Conservation (phyloP, 106 monocot genomes). For the Allium sativum region DNA sequence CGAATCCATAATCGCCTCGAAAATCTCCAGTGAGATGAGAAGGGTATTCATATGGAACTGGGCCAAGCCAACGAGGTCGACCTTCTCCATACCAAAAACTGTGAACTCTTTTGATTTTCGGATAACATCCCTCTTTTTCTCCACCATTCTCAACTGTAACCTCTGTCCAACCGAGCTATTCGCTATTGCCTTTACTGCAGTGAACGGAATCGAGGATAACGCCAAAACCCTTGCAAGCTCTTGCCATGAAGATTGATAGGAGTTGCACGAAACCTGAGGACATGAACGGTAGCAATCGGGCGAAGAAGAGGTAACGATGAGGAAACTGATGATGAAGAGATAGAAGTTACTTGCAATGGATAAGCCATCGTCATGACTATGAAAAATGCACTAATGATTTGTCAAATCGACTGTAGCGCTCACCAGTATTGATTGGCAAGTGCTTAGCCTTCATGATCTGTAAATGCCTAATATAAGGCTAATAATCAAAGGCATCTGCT, state of each 20-base stretch:
- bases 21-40: no score
- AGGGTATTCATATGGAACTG: no score
- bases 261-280: background rate
- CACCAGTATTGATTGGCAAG: no score
- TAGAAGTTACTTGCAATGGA: background rate
- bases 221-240: slow-evolving; percentile 82
- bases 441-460: no score
- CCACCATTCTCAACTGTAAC: slow-evolving; percentile 54
- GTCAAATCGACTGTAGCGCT: no score
- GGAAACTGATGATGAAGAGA: slow-evolving; percentile 12
- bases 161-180: slow-evolving; percentile 75
- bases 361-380: no score
- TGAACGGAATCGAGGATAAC: slow-evolving; percentile 89
- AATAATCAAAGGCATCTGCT: no score
- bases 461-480: no score
- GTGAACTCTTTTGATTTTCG: slow-evolving; percentile 31
- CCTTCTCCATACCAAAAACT: no score
- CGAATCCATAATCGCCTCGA: no score
- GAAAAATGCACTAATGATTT: no score
- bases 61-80: no score
- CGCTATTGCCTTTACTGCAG: slow-evolving; percentile 88
- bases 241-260: slow-evolving; percentile 39
- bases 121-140: slow-evolving; percentile 50
- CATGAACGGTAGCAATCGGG: background rate
- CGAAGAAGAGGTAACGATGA: background rate